A percentile compares a stretch with the other conserved stretches of the same genome.
Evolutionary conservation across 306 rosid species (phyloP).

Genomic region (Sicyos edulis): DNA sequence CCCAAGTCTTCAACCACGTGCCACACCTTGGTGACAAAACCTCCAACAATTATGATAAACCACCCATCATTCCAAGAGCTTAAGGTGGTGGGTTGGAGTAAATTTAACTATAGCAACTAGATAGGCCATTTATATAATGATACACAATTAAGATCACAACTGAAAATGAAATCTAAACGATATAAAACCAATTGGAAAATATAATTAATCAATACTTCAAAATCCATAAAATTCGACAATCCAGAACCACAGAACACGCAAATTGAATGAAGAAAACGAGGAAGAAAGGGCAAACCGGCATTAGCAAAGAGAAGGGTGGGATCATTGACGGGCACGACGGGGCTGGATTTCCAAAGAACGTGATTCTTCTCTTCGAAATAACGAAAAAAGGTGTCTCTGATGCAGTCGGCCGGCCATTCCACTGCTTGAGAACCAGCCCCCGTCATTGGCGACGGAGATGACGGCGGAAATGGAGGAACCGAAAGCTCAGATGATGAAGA

Average conservation of each 20-base stretch:
- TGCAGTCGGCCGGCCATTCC: slow-evolving; percentile 46
- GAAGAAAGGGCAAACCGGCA: slow-evolving; percentile 46
- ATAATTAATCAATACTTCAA: too few species aligned
- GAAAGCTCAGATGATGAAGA: not conserved
- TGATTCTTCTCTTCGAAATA: slow-evolving; percentile 64
- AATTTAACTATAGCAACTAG: too few species aligned
- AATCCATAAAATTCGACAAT: not conserved
- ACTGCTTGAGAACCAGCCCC: slow-evolving; percentile 25
- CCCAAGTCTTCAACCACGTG: too few species aligned
- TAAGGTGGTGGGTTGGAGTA: too few species aligned
- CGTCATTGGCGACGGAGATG: slow-evolving; percentile 20
- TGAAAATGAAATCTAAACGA: too few species aligned
- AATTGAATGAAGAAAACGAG: not conserved
- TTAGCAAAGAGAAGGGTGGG: slow-evolving; percentile 87
- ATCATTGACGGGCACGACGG: slow-evolving; percentile 83
- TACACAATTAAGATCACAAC: too few species aligned
- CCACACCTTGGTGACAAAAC: too few species aligned
- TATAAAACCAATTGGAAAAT: too few species aligned
- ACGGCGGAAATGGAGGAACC: too few species aligned
- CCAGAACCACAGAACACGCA: not conserved
- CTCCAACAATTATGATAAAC: too few species aligned
- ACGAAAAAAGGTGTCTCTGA: slow-evolving; percentile 36
- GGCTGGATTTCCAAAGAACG: slow-evolving; percentile 61
- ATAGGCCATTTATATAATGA: too few species aligned
- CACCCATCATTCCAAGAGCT: too few species aligned